Evolutionary conservation across 768 basidiomycete genomes (phyloP).

Genomic region (Tylopilus plumbeoviolaceoides): DNA sequence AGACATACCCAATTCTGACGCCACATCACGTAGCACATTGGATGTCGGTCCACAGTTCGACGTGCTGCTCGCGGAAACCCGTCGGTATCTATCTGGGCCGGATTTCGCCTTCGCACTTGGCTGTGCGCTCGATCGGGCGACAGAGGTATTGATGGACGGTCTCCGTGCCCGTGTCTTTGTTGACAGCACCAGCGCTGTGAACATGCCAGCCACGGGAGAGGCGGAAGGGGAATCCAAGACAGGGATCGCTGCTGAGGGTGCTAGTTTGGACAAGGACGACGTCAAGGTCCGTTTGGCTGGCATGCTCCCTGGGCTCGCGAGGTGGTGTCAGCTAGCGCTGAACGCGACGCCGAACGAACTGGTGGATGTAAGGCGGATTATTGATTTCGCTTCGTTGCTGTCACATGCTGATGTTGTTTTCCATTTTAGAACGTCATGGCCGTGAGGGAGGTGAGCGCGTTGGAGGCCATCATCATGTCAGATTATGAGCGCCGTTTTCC

Average conservation of each 20-base stretch:
- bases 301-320: conserved; percentile 72
- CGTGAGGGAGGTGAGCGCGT: conserved; percentile 58
- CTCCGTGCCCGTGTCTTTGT: conserved; percentile 65
- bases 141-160: conserved; percentile 56
- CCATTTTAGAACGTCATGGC: conserved; percentile 51
- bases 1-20: not conserved
- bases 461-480: conserved; percentile 72
- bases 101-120: conserved; percentile 73
- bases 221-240: conserved; percentile 6
- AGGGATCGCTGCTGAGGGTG: conserved; percentile 17
- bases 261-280: conserved; percentile 25
- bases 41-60: conserved; percentile 42
- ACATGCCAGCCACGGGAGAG: conserved; percentile 4
- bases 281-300: conserved; percentile 68
- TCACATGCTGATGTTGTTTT: not conserved
- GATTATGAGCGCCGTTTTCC: conserved; percentile 54
- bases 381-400: not conserved
- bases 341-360: conserved; percentile 73
- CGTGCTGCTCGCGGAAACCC: conserved; percentile 66
- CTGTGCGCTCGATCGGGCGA: conserved; percentile 67
- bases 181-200: conserved; percentile 18
- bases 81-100: conserved; percentile 52
- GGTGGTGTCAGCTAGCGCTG: conserved; percentile 71
- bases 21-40: conserved; percentile 4
- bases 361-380: conserved; percentile 61